phyloP scores from a whole-genome alignment of 768 basidiomycete species.

The Lactarius sp. region DNA sequence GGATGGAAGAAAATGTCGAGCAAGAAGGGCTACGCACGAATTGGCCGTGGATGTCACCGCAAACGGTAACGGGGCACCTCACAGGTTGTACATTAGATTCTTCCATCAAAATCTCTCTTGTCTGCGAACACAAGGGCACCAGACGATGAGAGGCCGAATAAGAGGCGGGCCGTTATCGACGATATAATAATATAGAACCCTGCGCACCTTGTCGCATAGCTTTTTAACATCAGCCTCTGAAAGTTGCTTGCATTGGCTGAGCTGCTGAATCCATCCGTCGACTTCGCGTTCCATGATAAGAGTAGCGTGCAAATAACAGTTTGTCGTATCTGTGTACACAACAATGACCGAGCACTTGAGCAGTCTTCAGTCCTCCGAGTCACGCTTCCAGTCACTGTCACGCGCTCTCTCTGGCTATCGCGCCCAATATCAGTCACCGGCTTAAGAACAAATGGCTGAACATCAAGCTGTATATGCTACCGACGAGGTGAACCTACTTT shows the following conservation, averaged over 20 bases:
- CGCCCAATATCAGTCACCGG: not conserved
- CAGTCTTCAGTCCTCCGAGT: constrained; percentile 6
- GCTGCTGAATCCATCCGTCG: constrained; percentile 95
- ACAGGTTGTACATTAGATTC: constrained; percentile 99
- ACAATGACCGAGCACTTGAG: not conserved
- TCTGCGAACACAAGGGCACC: constrained; percentile 44
- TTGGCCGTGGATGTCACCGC: constrained; percentile 99
- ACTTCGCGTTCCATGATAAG: constrained; percentile 61
- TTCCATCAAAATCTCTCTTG: constrained; percentile 97
- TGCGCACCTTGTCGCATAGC: constrained; percentile 94
- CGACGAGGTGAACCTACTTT: constrained; percentile 59
- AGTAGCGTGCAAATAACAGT: constrained; percentile 17
- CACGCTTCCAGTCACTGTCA: constrained; percentile 20
- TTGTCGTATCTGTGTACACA: constrained; percentile 19
- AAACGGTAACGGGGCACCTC: constrained; percentile 97
- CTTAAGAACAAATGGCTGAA: constrained; percentile 32
- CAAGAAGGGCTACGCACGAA: constrained; percentile 65
- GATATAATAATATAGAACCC: constrained; percentile 27
- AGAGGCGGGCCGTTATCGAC: constrained; percentile 32
- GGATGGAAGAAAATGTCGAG: constrained; percentile 24
- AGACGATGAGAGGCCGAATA: constrained; percentile 13
- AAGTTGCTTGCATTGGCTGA: constrained; percentile 96
- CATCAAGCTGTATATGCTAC: constrained; percentile 78
- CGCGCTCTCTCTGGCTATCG: not conserved
- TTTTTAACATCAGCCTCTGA: constrained; percentile 93